Evolutionary conservation across 176 grass and related monocot species (phyloP), one percentile per base, ranked within the genome.

Genomic region (Tuctoria greenei): DNA sequence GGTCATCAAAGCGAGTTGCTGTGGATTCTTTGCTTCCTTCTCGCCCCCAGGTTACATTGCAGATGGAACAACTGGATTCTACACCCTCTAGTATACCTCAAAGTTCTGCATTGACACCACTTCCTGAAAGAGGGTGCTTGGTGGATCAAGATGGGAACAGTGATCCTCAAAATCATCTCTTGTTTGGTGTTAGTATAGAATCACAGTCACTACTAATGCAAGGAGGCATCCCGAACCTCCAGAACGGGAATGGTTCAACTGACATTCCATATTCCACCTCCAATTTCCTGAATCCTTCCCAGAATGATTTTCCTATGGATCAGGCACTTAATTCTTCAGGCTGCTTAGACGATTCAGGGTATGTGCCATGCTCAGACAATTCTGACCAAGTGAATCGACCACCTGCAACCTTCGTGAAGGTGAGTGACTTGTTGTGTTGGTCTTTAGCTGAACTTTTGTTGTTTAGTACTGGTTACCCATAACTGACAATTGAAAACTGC

Each of bases 381-480:
- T 21, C 87, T 41, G 87, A 92, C 80, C 89, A 84, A 71, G 69
- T 77, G 71, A 99, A 78, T 63, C 87, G 60, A 61, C 59, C 76
- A 52, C 57, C 82, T 59, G 83, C 83, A 34, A 95, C 95, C 74
- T 99, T 92, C 46, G 92, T 99, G 11, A 95, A 99, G 96, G 96
- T 95, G 24, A 74, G 77, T 82, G 18, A 39, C 37, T 31, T 73
- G 16, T 69, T 67, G 24, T 34, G 14, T 34, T 6, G 4, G 44
- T 39, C n/a, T 25, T 18, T 76, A 1, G 7, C 0, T 56, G 6
- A 44, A 72, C 38, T n/a, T 0, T 17, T 26, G 21, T 35, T 82
- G 34, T n/a, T 34, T 13, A n/a, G n/a, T n/a, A 27, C 4, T 47
- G 5, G 25, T 50, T 60, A 15, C 10, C 28, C 6, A 59, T 15